phyloP scores from a whole-genome alignment of 2,329 filamentous ascomycete genomes.

The Lasiodiplodia hormozganensis region DNA sequence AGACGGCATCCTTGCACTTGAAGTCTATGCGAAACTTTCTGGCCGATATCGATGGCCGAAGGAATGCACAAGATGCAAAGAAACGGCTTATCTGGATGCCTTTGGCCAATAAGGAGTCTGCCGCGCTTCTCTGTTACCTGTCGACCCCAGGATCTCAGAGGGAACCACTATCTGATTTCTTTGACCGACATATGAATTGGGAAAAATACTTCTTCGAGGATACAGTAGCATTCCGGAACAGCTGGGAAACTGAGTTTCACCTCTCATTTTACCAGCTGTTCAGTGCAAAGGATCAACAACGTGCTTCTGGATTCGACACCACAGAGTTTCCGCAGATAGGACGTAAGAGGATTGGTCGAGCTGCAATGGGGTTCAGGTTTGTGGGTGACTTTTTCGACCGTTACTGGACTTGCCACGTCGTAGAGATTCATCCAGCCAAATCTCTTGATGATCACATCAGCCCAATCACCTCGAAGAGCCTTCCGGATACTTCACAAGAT shows the following conservation, averaged over 20 bases:
- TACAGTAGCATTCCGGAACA: conserved; percentile 35
- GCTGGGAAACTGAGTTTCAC: conserved; percentile 43
- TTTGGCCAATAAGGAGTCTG: background rate
- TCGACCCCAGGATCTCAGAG: conserved; percentile 30
- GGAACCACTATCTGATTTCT: conserved; percentile 33
- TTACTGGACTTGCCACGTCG: conserved; percentile 43
- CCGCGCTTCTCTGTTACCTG: conserved; percentile 31
- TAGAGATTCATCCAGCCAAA: conserved; percentile 32
- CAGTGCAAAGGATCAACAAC: background rate
- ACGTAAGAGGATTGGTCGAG: conserved; percentile 30
- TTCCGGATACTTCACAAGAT: background rate
- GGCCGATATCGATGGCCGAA: background rate
- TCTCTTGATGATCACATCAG: background rate
- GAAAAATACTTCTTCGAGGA: conserved; percentile 38
- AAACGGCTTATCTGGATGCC: conserved; percentile 25
- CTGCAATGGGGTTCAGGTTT: conserved; percentile 39
- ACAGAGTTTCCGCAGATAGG: background rate
- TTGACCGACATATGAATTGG: conserved; percentile 34
- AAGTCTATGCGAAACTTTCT: background rate
- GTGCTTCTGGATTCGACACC: background rate
- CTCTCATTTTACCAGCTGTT: conserved; percentile 37
- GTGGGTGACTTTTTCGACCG: conserved; percentile 44
- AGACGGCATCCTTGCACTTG: background rate
- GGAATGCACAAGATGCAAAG: conserved; percentile 12
- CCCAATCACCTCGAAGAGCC: background rate